These are phyloP conservation scores for Diversispora eburnea DNA, from an alignment of 192 early-diverging fungal genomes.

Conservation along the genomic window DNA sequence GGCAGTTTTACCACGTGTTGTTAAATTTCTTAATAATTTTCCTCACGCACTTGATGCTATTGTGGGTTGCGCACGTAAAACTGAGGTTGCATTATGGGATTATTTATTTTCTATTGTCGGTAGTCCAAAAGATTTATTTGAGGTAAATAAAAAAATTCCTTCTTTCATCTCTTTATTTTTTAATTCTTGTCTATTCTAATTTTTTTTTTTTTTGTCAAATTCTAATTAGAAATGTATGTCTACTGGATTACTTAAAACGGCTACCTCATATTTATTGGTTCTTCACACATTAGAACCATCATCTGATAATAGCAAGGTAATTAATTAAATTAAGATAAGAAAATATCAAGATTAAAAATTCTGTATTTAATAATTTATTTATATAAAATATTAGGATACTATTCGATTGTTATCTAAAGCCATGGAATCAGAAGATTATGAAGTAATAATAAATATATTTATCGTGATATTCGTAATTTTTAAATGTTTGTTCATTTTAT, in stretches of 20 bases:
- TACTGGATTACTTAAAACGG: conserved; percentile 67
- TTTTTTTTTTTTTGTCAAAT: too few species aligned
- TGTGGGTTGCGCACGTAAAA: conserved; percentile 93
- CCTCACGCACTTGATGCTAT: conserved; percentile 80
- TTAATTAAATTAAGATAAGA: not conserved
- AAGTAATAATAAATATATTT: conserved; percentile 44
- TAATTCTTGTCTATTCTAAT: not conserved
- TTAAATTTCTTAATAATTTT: conserved; percentile 79
- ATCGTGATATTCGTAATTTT: conserved; percentile 15
- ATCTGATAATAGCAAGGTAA: conserved; percentile 59
- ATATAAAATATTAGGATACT: conserved; percentile 44
- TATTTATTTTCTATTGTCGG: conserved; percentile 84
- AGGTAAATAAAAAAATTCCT: conserved; percentile 46
- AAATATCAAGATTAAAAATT: not conserved
- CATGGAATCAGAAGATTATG: conserved; percentile 71
- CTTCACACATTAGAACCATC: conserved; percentile 85
- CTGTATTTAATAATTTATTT: not conserved
- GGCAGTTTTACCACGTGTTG: conserved; percentile 64
- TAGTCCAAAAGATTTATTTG: conserved; percentile 78
- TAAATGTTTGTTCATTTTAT: not conserved
- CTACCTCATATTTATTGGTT: conserved; percentile 89
- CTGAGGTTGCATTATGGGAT: conserved; percentile 90
- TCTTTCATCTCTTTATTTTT: not conserved
- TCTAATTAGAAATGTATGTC: conserved; percentile 61
- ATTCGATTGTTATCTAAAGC: conserved; percentile 69